Evolutionary conservation across 1,284 basidiomycete genomes (phyloP), one percentile per base, ranked within the genome.

Genomic region (Microbotryum lychnidis-dioicae): DNA sequence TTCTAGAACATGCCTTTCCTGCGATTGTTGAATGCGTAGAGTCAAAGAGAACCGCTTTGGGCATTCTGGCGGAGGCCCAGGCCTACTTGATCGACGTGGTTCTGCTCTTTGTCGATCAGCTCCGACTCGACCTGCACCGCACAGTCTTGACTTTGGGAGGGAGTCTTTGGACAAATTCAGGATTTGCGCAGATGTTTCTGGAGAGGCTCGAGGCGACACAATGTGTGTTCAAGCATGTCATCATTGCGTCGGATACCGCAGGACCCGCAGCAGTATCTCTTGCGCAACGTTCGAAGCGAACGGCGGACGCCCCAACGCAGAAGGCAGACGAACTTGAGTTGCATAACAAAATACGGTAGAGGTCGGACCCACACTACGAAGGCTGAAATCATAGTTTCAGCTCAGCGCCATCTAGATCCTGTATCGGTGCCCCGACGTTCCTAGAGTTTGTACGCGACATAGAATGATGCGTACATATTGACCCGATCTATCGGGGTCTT

Each of bases 401-500:
- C 16, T 16, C 16, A 12, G 12, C 37, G 37, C 16, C 37, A 42
- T 42, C 14, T 18, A 42, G 37, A 12, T 18, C 37, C 14, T 42
- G 31, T 31, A 31, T 31, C 7, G 8, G 31, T 31, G 9, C 31
- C 8, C 31, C 12, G 37, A 14, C 12, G 10, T 12, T 42, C 16
- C 37, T 42, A 42, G 16, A 42, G 37, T 18, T 42, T 42, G 37
- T 42, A 42, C 4, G 37, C 37, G 37, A 42, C 37, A 18, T 42
- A 42, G 33, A 27, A 46, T 12, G 16, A 75, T 67, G 71, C 73
- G 58, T 74, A 82, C 83, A 85, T 84, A 70, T 85, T 85, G 59
- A 85, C 84, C 59, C 81, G 76, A 72, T 85, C 84, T 56, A 85
- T 80, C 0, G 81, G 70, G 50, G 69, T 70, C 53, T 72, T 73